phyloP scores from a whole-genome alignment of 306 rosid species.

The Elaeagnus macrophylla region DNA sequence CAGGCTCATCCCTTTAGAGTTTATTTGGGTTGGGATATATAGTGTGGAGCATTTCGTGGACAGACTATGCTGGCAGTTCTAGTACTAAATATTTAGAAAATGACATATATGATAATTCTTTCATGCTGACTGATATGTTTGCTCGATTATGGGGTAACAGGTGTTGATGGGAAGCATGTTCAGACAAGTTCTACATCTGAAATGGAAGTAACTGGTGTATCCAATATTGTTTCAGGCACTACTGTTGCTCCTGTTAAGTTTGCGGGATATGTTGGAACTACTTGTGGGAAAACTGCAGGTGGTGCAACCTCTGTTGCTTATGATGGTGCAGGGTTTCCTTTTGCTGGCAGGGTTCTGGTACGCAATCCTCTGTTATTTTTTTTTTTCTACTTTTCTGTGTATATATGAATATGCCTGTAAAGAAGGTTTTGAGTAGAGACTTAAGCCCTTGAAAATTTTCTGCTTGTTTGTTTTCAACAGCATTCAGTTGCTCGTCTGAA shows the following conservation, averaged over 20 bases:
- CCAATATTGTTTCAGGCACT: not conserved
- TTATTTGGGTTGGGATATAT: not conserved
- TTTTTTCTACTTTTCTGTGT: not conserved
- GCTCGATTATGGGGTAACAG: constrained; percentile 4
- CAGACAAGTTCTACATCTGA: constrained; percentile 11
- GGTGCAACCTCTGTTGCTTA: constrained; percentile 1
- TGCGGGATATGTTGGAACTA: constrained; percentile 7
- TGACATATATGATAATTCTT: not conserved
- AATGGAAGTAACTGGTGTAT: constrained; percentile 5
- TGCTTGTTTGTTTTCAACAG: constrained; percentile 4
- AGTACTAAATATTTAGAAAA: not conserved
- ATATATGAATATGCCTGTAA: too few relatives aligned
- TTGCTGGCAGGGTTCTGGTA: constrained; percentile 18
- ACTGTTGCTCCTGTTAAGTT: constrained; percentile 3
- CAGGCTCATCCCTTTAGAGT: not conserved
- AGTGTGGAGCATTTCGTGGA: not conserved
- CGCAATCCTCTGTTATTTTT: not conserved
- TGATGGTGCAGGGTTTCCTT: constrained; percentile 17
- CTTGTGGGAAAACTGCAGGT: constrained; percentile 10
- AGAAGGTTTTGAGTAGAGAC: not conserved
- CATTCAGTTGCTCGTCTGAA: constrained; percentile 11
- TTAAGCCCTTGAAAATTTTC: constrained; percentile 6
- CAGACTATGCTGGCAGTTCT: not conserved
- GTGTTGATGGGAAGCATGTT: constrained; percentile 2
- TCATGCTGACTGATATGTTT: constrained; percentile 3